Percentiles rank a stretch among this genome's conserved stretches.
Evolutionary conservation across 2,329 filamentous ascomycete genomes (phyloP).

Genomic region (Bisporella sp.): DNA sequence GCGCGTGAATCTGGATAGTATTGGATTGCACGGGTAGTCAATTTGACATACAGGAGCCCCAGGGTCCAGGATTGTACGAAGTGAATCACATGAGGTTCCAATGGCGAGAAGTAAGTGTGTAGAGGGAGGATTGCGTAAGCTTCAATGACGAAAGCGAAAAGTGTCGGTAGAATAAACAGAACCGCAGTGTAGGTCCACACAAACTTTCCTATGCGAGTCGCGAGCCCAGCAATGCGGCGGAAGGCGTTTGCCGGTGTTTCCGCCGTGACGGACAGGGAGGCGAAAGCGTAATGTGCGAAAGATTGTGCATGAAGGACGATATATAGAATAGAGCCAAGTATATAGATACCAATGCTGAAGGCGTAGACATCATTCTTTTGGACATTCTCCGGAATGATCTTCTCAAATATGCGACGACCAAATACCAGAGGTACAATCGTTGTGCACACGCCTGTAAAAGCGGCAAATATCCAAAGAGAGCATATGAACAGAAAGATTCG

Average conservation of each 20-base stretch:
- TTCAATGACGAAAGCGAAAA: constrained; percentile 75
- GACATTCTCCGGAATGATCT: constrained; percentile 62
- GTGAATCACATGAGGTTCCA: constrained; percentile 63
- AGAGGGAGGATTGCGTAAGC: constrained; percentile 83
- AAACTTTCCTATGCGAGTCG: constrained; percentile 35
- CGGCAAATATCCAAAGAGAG: constrained; percentile 89
- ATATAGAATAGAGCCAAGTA: constrained; percentile 65
- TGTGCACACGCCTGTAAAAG: constrained; percentile 73
- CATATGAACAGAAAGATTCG: constrained; percentile 82
- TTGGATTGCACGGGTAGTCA: constrained; percentile 63
- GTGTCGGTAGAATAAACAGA: constrained; percentile 70
- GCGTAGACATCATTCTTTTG: constrained; percentile 93
- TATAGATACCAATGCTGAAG: constrained; percentile 83
- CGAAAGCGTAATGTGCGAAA: constrained; percentile 26
- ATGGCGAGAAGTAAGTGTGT: constrained; percentile 23
- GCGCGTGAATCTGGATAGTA: constrained; percentile 64
- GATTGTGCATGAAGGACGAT: constrained; percentile 43
- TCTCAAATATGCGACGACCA: constrained; percentile 70
- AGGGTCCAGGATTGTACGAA: constrained; percentile 92
- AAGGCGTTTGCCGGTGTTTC: constrained; percentile 23
- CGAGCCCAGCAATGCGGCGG: constrained; percentile 11
- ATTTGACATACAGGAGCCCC: constrained; percentile 82
- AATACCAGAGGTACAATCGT: constrained; percentile 84
- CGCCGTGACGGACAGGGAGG: constrained; percentile 18
- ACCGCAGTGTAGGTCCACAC: constrained; percentile 71